phyloP scores from a whole-genome alignment of 2,329 filamentous ascomycete genomes.

The Pseudocercospora vitis region DNA sequence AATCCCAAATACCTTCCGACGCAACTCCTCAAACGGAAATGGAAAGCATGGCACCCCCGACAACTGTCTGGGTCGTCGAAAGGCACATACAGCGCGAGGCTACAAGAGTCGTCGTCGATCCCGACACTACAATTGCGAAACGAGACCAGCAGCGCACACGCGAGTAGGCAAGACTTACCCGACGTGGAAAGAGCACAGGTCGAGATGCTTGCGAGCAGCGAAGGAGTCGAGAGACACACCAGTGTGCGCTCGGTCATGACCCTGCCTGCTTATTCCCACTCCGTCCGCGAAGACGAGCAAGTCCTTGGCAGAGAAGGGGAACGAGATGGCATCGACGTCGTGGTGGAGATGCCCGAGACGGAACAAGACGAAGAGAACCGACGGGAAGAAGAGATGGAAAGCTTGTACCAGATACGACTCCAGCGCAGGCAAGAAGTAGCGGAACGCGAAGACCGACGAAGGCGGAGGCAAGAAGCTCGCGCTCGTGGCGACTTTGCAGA shows the following conservation, averaged over 20 bases:
- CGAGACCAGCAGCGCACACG: slow-evolving; percentile 28
- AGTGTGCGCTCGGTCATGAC: slow-evolving; percentile 94
- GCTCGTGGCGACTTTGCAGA: slow-evolving; percentile 67
- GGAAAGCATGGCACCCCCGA: slow-evolving; percentile 36
- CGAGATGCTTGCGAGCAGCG: slow-evolving; percentile 25
- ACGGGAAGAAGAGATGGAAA: slow-evolving; percentile 88
- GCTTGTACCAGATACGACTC: slow-evolving; percentile 82
- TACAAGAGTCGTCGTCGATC: slow-evolving; percentile 32
- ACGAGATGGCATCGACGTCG: slow-evolving; percentile 83
- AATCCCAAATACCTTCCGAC: slow-evolving; percentile 36
- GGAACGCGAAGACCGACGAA: slow-evolving; percentile 74
- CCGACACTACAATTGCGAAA: slow-evolving; percentile 30
- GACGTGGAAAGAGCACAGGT: slow-evolving; percentile 31
- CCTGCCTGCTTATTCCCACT: slow-evolving; percentile 76
- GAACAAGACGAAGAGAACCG: slow-evolving; percentile 74
- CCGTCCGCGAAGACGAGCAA: slow-evolving; percentile 72
- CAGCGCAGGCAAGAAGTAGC: slow-evolving; percentile 72
- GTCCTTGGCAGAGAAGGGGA: slow-evolving; percentile 88
- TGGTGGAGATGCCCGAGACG: slow-evolving; percentile 81
- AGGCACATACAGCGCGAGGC: slow-evolving; percentile 33
- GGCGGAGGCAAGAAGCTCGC: slow-evolving; percentile 69
- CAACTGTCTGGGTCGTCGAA: slow-evolving; percentile 25
- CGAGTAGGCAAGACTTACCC: slow-evolving; percentile 26
- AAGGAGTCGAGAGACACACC: slow-evolving; percentile 72
- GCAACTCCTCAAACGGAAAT: slow-evolving; percentile 37